phyloP scores from a whole-genome alignment of 768 basidiomycete species.

The Macrocybe gigantea region DNA sequence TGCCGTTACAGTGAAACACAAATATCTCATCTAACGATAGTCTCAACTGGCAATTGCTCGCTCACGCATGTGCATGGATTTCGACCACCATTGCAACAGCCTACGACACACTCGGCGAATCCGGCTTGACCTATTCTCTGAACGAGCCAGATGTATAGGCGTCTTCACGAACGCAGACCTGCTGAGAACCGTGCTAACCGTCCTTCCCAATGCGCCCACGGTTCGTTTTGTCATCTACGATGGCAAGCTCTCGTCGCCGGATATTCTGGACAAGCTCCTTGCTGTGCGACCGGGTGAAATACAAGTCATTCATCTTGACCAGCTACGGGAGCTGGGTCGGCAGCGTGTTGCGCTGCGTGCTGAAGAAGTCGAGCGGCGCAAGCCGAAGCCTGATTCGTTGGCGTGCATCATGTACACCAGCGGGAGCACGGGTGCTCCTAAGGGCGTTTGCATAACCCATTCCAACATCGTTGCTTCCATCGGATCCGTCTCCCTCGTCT shows the following conservation, averaged over 20 bases:
- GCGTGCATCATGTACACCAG: constrained; percentile 71
- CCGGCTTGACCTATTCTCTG: constrained; percentile 84
- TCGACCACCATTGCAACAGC: constrained; percentile 87
- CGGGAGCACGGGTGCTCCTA: constrained; percentile 89
- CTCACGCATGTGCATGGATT: constrained; percentile 75
- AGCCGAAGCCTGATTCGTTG: constrained; percentile 35
- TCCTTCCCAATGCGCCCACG: constrained; percentile 66
- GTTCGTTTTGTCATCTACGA: constrained; percentile 85
- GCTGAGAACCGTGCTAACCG: constrained; percentile 68
- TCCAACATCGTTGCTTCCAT: constrained; percentile 83
- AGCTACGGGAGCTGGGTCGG: constrained; percentile 64
- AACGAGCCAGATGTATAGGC: constrained; percentile 71
- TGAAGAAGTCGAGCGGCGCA: constrained; percentile 43
- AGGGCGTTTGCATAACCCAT: constrained; percentile 90
- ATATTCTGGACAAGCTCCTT: constrained; percentile 53
- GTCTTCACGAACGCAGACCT: constrained; percentile 93
- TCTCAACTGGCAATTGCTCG: constrained; percentile 83
- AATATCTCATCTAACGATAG: constrained; percentile 25
- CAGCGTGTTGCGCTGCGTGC: constrained; percentile 27
- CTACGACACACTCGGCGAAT: constrained; percentile 91
- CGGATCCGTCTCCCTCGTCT: constrained; percentile 67
- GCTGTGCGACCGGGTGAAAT: constrained; percentile 50
- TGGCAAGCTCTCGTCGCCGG: constrained; percentile 46
- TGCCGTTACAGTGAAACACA: no score
- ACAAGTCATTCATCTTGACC: constrained; percentile 57